These are phyloP conservation scores for Lentinula sp. DNA, from an alignment of 768 basidiomycete genomes.

Conservation along the genomic window DNA sequence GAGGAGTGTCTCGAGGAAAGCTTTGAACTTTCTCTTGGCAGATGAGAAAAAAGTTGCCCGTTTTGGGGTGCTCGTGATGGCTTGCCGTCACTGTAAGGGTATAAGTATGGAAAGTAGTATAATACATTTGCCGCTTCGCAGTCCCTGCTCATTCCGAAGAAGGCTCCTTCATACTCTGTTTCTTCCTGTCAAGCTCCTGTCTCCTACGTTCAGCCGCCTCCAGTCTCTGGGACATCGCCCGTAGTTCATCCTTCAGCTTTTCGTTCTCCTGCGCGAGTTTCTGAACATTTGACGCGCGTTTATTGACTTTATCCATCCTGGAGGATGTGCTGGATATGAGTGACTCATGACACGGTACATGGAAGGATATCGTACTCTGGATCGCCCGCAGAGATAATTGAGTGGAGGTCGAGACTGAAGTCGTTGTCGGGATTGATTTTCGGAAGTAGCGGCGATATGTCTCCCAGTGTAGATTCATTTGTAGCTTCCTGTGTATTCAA, in stretches of 20 bases:
- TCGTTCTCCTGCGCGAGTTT: slow-evolving; percentile 77
- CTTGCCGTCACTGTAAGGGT: too few species aligned
- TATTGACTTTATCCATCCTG: slow-evolving; percentile 49
- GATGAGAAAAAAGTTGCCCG: too few species aligned
- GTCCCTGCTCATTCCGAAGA: slow-evolving; percentile 12
- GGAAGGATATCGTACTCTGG: slow-evolving; percentile 6
- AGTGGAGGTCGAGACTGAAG: slow-evolving; percentile 35
- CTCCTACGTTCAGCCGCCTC: slow-evolving; percentile 69
- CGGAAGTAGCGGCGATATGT: slow-evolving; percentile 24
- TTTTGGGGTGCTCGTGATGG: too few species aligned
- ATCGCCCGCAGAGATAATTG: slow-evolving; percentile 16
- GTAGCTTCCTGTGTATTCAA: not conserved
- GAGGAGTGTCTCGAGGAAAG: too few species aligned
- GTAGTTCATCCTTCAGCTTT: slow-evolving; percentile 69
- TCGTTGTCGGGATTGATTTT: slow-evolving; percentile 43
- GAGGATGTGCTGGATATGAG: slow-evolving; percentile 15
- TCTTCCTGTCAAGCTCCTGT: slow-evolving; percentile 34
- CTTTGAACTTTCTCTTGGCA: too few species aligned
- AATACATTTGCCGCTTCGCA: not conserved
- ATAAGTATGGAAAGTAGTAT: not conserved
- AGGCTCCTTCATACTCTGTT: slow-evolving; percentile 23
- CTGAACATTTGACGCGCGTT: slow-evolving; percentile 72
- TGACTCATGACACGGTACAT: slow-evolving; percentile 4
- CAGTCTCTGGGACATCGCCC: slow-evolving; percentile 66
- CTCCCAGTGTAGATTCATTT: not conserved